Base-by-base conservation (phyloP, 352 stramenopile genomes). In the Globisporangium cystogenes region DNA sequence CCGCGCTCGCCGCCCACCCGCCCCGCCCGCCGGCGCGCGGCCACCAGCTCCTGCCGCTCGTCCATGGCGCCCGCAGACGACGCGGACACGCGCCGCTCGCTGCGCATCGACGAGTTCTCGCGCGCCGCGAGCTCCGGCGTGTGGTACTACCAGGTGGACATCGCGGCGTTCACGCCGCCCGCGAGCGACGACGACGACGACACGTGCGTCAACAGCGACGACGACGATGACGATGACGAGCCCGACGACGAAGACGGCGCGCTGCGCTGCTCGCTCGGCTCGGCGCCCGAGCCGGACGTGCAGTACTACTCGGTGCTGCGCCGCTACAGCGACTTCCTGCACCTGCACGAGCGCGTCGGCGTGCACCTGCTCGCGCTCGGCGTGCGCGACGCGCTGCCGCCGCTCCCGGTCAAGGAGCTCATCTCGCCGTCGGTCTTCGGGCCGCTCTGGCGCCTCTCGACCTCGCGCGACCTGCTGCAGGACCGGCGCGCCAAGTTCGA, bases 61-160 rank as follows among this genome's bases (percentile, higher is more conserved):
- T 35, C n/a, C n/a, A n/a, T n/a, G 29, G 63, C 45, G 37, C 36
- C 41, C 49, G 48, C n/a, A n/a, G 45, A 50, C 44, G 49, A 51
- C 51, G 33, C n/a, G 23, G 24, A 53, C 35, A 48, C 35, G 46
- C 67, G 56, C 40, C 72, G 72, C 11, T 46, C 45, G 7, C 63
- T 87, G 14, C 66, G 57, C 54, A 72, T 87, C 55, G 65, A 76
- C 36, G 64, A 71, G 42, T 82, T 78, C 74, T 67, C 74, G 37
- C 65, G 68, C 24, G 67, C 63, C 11, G 50, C 71, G 35, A 46
- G 44, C 46, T 74, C 70, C 1, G 68, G 78, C 51, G 72, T 89
- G 15, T 89, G 74, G 72, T 89, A 80, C 57, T 89, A 87, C 55
- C 78, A 72, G 47, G 70, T 89, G 23, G 75, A 87, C 60, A 77